Base-by-base conservation (phyloP, 139 green algal genomes). In the Tetraselmis chui region DNA sequence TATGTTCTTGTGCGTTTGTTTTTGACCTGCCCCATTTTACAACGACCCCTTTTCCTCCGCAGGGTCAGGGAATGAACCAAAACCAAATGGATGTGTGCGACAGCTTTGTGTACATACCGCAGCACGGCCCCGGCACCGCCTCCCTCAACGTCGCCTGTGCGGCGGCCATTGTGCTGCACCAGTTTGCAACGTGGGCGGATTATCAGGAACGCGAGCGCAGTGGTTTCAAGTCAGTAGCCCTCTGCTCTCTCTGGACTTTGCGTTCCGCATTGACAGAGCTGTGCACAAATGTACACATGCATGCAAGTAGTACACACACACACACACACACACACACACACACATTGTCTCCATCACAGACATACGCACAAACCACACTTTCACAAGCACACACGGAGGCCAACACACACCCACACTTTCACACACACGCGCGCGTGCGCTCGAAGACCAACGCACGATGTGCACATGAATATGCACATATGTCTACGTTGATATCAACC, bases 101-200 rank as follows among this genome's bases (percentile, higher is more conserved):
- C 78, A 75, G 81, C 2, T 96, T 98, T 82, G 90, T 98, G 28
- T 99, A 99, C 89, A 99, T 98, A 24, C 87, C 92, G 1, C 92
- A 95, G 86, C 89, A 95, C 76, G 95, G 95, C 0, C 5, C 81
- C 0, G 96, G 96, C 18, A 99, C 96, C 0, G 96, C 96, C 0
- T 97, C 91, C 0, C 91, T 99, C n/a, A 99, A 99, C 76, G 96
- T 99, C 25, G 89, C 94, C 0, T 93, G 98, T 0, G 96, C 96
- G 0, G 89, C 92, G 2, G 94, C 91, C 59, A 99, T 99, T 28
- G 92, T 98, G 28, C 89, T 99, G 75, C 96, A 99, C 76, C 92
- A 97, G 81, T 99, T 97, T 89, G 93, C 93, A 1, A 0, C 92
- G 0, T 98, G 93, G 93, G 93, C 94, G 45, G 45, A 18, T 18